These are phyloP conservation scores for Pugionium cornutum DNA, from an alignment of 345 rosid genomes.

Conservation along the genomic window DNA sequence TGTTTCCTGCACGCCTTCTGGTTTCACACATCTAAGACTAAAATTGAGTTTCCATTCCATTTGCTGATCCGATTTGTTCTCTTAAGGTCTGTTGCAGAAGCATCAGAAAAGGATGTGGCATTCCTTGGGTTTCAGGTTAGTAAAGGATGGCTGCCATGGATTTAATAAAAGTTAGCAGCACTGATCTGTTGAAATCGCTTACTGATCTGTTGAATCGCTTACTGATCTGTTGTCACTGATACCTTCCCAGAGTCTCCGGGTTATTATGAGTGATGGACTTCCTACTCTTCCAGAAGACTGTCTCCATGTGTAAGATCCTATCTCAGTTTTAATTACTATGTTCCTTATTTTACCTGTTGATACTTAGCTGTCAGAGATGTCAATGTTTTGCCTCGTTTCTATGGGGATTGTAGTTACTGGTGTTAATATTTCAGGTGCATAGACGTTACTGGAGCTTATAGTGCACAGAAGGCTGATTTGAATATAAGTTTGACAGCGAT, in stretches of 20 bases:
- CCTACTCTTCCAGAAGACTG: constrained; percentile 78
- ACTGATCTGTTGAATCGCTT: background rate
- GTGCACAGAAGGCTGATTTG: constrained; percentile 87
- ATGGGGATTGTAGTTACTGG: constrained; percentile 24
- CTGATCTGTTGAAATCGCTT: background rate
- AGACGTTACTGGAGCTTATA: constrained; percentile 96
- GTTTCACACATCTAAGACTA: background rate
- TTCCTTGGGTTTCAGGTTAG: constrained; percentile 95
- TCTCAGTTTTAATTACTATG: constrained; percentile 7
- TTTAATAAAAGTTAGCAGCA: constrained; percentile 16
- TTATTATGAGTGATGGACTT: constrained; percentile 90
- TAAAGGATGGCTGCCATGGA: constrained; percentile 14
- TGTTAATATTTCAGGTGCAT: constrained; percentile 69
- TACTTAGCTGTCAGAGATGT: constrained; percentile 23
- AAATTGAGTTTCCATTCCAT: constrained; percentile 12
- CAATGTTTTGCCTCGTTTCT: constrained; percentile 5
- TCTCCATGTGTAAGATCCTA: constrained; percentile 71
- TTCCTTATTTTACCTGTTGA: constrained; percentile 10
- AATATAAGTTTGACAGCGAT: constrained; percentile 95
- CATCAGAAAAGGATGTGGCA: constrained; percentile 88
- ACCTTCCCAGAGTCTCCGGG: constrained; percentile 73
- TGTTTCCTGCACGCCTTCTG: constrained; percentile 29
- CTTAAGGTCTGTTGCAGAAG: constrained; percentile 89
- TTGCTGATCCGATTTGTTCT: constrained; percentile 24
- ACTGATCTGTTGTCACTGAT: constrained; percentile 30